Conservation (phyloP, 2,329 filamentous ascomycete genomes). For the Orbilia ellipsospora region DNA sequence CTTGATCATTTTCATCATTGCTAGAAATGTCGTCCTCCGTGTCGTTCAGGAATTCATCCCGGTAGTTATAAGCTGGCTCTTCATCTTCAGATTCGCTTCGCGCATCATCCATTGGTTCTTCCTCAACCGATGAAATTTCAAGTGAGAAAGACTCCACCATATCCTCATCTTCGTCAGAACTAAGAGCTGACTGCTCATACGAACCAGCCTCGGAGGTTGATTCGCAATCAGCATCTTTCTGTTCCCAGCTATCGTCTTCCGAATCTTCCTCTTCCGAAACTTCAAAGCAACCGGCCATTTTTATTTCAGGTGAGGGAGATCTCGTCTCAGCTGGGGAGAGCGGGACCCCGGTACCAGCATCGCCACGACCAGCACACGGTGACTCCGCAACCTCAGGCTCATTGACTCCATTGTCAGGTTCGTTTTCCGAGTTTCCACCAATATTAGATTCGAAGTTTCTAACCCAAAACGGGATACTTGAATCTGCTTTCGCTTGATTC, state of each 20-base stretch:
- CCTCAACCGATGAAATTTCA: slow-evolving; percentile 40
- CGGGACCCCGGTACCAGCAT: neutral
- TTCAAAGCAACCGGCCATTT: slow-evolving; percentile 22
- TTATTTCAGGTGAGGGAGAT: slow-evolving; percentile 36
- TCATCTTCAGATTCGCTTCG: slow-evolving; percentile 43
- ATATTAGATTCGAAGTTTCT: slow-evolving; percentile 23
- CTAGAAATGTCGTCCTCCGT: slow-evolving; percentile 39
- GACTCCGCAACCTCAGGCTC: neutral
- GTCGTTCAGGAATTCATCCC: neutral
- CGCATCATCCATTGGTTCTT: slow-evolving; percentile 38
- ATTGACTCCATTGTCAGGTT: neutral
- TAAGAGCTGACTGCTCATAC: slow-evolving; percentile 12
- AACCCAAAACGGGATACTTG: slow-evolving; percentile 43
- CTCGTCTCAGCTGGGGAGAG: slow-evolving; percentile 21
- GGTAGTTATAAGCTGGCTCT: neutral
- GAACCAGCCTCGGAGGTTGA: slow-evolving; percentile 15
- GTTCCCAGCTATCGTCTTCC: slow-evolving; percentile 5
- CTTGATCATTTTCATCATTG: neutral
- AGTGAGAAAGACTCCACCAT: slow-evolving; percentile 41
- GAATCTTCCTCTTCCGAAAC: slow-evolving; percentile 37
- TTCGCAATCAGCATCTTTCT: neutral
- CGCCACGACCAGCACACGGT: slow-evolving; percentile 27
- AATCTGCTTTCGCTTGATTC: slow-evolving; percentile 4
- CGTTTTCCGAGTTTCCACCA: neutral
- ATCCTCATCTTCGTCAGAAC: slow-evolving; percentile 54